Base-by-base conservation (phyloP, 2,329 filamentous ascomycete genomes). In the Trichoderma endophyticum region DNA sequence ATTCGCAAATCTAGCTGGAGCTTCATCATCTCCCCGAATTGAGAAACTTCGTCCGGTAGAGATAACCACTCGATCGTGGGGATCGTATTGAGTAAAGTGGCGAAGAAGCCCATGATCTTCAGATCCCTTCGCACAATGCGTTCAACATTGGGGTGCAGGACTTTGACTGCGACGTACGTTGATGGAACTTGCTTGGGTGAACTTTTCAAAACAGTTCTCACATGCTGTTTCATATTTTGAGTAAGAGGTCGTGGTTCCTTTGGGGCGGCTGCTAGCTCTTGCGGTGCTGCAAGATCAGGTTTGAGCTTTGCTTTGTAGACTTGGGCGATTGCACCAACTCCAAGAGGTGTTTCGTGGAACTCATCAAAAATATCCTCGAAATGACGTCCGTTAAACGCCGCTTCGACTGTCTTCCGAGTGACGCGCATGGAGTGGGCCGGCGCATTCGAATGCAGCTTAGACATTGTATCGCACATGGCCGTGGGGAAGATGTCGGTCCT, bases 21-120 rank as follows among this genome's bases (percentile, higher is more conserved):
- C 77, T 92, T 92, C 96, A 99, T 99, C 96, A 99, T 99, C 79
- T 97, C 93, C 28, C 95, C 95, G 78, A 99, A 99, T 78, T 98
- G 94, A 15, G 87, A 83, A 3, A 98, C 96, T 80, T 99, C 96
- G 76, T 98, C 95, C 0, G 96, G 96, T 9, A 99, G 89, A 0
- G 95, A 98, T 6, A 99, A 86, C 96, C 96, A 99, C 81, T 98
- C 94, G 79, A 99, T 96, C 0, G 95, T 97, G 0, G 96, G 96
- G 36, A 99, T 92, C 2, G 88, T 84, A 81, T 98, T 97, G 76
- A 99, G 90, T 6, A 92, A 78, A 0, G 89, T 87, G 18, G 96
- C 96, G 78, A 99, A 98, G 83, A 97, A 94, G 9, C 85, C 87
- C 96, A 99, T 99, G 77, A 99, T 99, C 43, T 90, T 90, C 70